These are phyloP conservation scores for Pyricularia sp. DNA, from an alignment of 2,329 filamentous ascomycete species.

Conservation along the genomic window DNA sequence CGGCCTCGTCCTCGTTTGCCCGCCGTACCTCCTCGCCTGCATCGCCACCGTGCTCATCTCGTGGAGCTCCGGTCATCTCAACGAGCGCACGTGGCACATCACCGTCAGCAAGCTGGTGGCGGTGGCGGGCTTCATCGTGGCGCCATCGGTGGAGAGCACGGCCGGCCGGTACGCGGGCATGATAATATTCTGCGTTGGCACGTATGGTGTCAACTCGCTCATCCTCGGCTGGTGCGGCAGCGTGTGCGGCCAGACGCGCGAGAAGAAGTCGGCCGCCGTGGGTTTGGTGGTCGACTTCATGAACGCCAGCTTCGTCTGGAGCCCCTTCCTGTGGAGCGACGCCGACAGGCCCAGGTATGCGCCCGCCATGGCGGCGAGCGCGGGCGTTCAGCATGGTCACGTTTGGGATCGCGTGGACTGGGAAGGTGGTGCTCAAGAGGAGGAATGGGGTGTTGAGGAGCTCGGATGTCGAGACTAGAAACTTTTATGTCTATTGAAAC, in stretches of 20 bases:
- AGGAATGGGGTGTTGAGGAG: neutral
- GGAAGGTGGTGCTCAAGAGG: neutral
- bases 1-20: conserved; percentile 37
- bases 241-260: neutral
- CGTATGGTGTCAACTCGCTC: neutral
- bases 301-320: neutral
- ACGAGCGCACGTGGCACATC: conserved; percentile 38
- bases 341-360: neutral
- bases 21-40: conserved; percentile 32
- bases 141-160: neutral
- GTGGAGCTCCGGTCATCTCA: conserved; percentile 32
- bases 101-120: conserved; percentile 29
- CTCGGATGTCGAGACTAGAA: neutral
- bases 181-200: neutral
- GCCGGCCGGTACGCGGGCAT: conserved; percentile 10
- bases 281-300: neutral
- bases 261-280: neutral
- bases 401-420: neutral
- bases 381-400: neutral
- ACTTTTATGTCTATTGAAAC: neutral
- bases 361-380: neutral
- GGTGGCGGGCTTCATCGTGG: conserved; percentile 26
- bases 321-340: neutral
- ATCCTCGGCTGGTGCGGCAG: neutral
- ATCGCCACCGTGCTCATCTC: conserved; percentile 24